Base-by-base conservation (phyloP, 164 flowering plant genomes). In the Hamamelis virginiana region DNA sequence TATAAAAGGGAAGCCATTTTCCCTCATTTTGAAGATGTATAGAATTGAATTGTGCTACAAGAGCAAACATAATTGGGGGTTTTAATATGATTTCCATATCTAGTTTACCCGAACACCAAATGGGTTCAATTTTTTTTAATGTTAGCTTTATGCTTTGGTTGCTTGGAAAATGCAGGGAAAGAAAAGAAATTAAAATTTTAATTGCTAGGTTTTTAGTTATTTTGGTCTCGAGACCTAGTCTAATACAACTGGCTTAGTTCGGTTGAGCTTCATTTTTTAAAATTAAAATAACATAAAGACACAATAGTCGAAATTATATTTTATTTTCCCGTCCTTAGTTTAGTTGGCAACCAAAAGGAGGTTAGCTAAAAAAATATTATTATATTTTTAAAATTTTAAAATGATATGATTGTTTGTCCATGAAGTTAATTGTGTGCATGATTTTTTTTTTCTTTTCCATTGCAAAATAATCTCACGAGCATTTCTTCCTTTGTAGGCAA, bases 401-500 rank as follows among this genome's bases (percentile, higher is more conserved):
- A 53, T 19, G 26, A 43, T n/a, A 19, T 41, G 48, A 21, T 44
- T 44, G 16, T 3, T 46, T 44, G n/a, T 45, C 44, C 22, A 8
- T 8, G 16, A 62, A 44, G 18, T 44, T 11, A 62, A 53, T 53
- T 22, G 23, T 8, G 9, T 23, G 59, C 59, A 55, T 21, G 22
- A 26, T 58, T 16, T 33, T 65, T 22, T 47, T 50, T 9, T 67
- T 18, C 3, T 41, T 46, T 22, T 56, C 11, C 41, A 45, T 50
- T 16, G 16, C 26, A n/a, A 45, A 27, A 6, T 47, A 4, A 25
- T 46, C 27, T 61, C 23, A 4, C 18, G 22, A 22, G 46, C 16
- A 26, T 60, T 18, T 67, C 58, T 64, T 33, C 16, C 46, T 57
- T 14, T 73, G 61, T 59, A 92, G 98, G 94, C 25, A 84, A 69